Evolutionary conservation across 2,329 filamentous ascomycete genomes (phyloP).

Genomic region (Claviceps cyperi): DNA sequence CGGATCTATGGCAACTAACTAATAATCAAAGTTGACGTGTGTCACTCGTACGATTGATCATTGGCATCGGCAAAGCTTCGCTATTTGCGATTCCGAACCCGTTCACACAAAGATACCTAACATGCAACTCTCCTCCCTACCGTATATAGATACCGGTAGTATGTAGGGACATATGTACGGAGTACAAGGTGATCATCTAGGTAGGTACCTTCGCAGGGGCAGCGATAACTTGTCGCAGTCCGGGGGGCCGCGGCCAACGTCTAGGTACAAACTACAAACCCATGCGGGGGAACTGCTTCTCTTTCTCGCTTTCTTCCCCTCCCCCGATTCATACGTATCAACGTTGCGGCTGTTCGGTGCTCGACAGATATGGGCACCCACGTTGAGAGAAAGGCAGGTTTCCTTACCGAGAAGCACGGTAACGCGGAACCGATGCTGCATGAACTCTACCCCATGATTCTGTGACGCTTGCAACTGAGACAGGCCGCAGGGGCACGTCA

Average conservation of each 20-base stretch:
- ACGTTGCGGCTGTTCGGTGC: no score
- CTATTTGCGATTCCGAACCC: not conserved
- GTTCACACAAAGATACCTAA: no score
- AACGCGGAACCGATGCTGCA: not conserved
- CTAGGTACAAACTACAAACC: no score
- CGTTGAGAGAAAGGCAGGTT: not conserved
- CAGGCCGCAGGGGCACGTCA: not conserved
- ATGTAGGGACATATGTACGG: no score
- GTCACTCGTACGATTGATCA: not conserved
- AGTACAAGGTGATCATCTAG: not conserved
- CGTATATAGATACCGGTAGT: no score
- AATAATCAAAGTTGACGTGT: not conserved
- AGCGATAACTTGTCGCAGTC: not conserved
- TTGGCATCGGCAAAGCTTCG: not conserved
- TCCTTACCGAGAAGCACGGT: not conserved
- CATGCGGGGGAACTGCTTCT: no score
- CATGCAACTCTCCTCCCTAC: not conserved
- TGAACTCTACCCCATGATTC: not conserved
- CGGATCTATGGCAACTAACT: no score
- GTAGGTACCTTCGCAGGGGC: not conserved
- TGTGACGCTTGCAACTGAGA: conserved; percentile 2
- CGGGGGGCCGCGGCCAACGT: no score
- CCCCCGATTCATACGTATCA: no score
- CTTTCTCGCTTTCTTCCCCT: no score
- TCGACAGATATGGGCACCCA: no score